phyloP scores from a whole-genome alignment of 768 basidiomycete species.

The Serendipita vermifera region DNA sequence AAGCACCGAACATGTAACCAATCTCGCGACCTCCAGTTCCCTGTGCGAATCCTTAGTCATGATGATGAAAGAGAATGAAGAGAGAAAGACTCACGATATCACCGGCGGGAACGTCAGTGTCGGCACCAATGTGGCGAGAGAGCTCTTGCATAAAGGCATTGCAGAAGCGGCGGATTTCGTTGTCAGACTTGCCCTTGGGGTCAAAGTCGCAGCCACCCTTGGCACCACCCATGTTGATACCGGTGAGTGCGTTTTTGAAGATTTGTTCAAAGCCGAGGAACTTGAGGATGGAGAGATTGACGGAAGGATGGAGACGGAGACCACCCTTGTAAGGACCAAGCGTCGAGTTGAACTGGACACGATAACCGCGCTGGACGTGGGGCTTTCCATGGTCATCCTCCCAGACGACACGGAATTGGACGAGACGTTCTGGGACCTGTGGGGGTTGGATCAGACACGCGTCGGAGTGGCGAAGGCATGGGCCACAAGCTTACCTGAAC shows the following conservation, averaged over 20 bases:
- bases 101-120: constrained; percentile 65
- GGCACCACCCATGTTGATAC: constrained; percentile 63
- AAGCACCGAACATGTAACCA: constrained; percentile 64
- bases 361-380: constrained; percentile 61
- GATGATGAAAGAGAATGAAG: background rate
- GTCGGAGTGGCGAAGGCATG: constrained; percentile 30
- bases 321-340: constrained; percentile 71
- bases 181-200: constrained; percentile 68
- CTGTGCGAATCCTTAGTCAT: background rate
- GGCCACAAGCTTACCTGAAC: constrained; percentile 25
- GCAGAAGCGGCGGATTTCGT: constrained; percentile 61
- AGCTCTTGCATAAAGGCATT: constrained; percentile 62
- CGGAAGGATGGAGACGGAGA: constrained; percentile 63
- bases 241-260: constrained; percentile 71
- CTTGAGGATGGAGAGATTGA: constrained; percentile 72
- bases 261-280: constrained; percentile 75
- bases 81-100: constrained; percentile 31
- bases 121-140: constrained; percentile 53
- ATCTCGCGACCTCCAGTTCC: constrained; percentile 66
- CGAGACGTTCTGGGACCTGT: constrained; percentile 40
- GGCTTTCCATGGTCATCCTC: constrained; percentile 53
- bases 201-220: constrained; percentile 74
- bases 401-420: constrained; percentile 67
- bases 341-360: constrained; percentile 69
- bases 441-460: background rate